Percentiles rank a stretch among this genome's conserved stretches.
phyloP scores from a whole-genome alignment of 2,329 filamentous ascomycete genomes.

The Colletotrichum magnum region DNA sequence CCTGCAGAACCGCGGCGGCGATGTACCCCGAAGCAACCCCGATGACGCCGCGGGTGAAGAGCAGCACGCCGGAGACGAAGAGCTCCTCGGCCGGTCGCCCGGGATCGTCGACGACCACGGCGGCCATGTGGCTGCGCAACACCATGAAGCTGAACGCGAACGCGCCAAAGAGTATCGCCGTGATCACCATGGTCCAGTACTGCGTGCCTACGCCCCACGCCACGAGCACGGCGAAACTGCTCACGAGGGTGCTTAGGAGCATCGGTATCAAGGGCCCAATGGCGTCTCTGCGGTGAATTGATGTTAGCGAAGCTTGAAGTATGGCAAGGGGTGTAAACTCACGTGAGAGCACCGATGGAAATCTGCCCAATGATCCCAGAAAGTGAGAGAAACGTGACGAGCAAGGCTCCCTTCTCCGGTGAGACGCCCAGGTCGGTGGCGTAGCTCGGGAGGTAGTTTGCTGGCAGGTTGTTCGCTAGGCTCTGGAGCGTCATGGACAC shows the following conservation, averaged over 20 bases:
- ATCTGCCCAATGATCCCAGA: conserved; percentile 19
- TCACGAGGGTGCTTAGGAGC: conserved; percentile 22
- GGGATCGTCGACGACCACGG: conserved; percentile 7
- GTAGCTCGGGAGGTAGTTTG: conserved; percentile 23
- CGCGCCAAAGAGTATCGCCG: conserved; percentile 20
- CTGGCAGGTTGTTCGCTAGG: conserved; percentile 13
- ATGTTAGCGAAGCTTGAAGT: too few relatives aligned
- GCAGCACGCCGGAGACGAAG: conserved; percentile 9
- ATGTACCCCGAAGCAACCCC: conserved; percentile 25
- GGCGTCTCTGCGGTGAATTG: conserved; percentile 6
- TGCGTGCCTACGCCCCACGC: conserved; percentile 13
- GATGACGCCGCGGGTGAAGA: conserved; percentile 21
- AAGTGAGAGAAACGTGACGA: conserved; percentile 13
- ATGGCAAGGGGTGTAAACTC: background rate
- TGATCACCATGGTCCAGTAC: conserved; percentile 27
- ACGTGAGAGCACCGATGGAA: conserved; percentile 17
- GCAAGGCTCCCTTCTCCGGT: conserved; percentile 1
- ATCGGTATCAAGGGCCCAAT: conserved; percentile 17
- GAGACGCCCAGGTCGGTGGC: conserved; percentile 20
- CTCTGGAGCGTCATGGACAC: conserved; percentile 23
- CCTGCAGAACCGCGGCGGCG: conserved; percentile 17
- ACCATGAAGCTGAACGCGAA: conserved; percentile 33
- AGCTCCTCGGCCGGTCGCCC: conserved; percentile 1
- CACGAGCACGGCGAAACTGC: conserved; percentile 12
- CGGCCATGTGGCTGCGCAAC: conserved; percentile 22